Evolutionary conservation across 176 grass and related monocot genomes (phyloP).

Genomic region (Lolium multiflorum): DNA sequence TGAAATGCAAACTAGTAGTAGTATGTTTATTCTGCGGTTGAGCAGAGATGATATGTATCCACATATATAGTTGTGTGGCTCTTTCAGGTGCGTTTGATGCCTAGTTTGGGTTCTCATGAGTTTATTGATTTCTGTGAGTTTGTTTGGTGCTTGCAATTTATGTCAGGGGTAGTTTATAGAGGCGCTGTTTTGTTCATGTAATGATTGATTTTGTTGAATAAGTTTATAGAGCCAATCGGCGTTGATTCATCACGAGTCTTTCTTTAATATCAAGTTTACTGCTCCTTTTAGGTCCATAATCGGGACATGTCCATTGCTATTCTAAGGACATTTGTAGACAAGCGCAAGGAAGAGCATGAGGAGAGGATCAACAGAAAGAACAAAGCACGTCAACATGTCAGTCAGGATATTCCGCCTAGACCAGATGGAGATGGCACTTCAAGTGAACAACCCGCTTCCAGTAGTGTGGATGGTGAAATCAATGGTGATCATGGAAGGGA

Average conservation of each 20-base stretch:
- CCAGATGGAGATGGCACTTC: conserved; percentile 49
- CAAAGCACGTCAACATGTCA: conserved; percentile 36
- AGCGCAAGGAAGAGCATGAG: conserved; percentile 84
- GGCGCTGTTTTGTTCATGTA: neutral
- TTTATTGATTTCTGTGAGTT: neutral
- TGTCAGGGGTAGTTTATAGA: neutral
- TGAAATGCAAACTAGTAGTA: neutral
- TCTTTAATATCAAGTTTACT: conserved; percentile 26
- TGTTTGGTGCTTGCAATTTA: neutral
- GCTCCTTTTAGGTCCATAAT: conserved; percentile 82
- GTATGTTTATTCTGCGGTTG: neutral
- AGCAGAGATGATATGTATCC: neutral
- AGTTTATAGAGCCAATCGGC: neutral
- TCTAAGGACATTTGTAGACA: conserved; percentile 82
- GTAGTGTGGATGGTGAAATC: conserved; percentile 43
- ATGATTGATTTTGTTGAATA: neutral
- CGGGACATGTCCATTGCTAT: conserved; percentile 97
- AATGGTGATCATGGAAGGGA: conserved; percentile 52
- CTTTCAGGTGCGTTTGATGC: neutral
- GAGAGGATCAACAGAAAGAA: conserved; percentile 66
- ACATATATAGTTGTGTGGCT: neutral
- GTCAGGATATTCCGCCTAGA: conserved; percentile 19
- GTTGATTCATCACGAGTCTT: neutral
- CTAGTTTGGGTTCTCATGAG: neutral
- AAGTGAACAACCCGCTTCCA: conserved; percentile 4